Percentiles rank a stretch among this genome's conserved stretches.
Conservation (phyloP, 345 rosid genomes). For the Eucalyptus cloeziana region DNA sequence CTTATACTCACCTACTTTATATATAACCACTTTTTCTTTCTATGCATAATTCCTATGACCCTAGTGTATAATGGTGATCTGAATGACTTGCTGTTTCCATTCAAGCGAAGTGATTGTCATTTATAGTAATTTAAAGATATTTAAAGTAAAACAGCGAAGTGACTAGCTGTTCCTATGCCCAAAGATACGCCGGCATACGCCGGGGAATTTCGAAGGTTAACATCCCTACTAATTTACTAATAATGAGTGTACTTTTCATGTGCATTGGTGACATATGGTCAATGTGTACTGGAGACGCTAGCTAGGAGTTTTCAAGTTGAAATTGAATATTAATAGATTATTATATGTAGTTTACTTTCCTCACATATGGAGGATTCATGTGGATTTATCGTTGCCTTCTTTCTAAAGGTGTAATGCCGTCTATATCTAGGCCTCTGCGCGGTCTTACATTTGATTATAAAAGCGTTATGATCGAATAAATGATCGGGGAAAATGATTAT, state of each 20-base stretch:
- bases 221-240: conserved; percentile 4
- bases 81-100: background rate
- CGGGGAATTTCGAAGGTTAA: conserved; percentile 32
- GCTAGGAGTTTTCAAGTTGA: background rate
- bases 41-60: background rate
- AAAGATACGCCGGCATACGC: conserved; percentile 20
- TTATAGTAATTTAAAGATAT: background rate
- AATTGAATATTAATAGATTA: background rate
- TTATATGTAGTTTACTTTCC: background rate
- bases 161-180: conserved; percentile 19
- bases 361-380: background rate
- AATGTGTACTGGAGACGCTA: background rate
- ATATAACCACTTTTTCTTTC: background rate
- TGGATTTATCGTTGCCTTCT: background rate
- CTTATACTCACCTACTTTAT: background rate
- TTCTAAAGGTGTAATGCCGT: background rate
- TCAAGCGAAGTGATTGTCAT: background rate
- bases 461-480: background rate
- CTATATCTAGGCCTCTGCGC: background rate
- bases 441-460: background rate
- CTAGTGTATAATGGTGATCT: background rate
- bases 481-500: too few species aligned
- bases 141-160: too few species aligned
- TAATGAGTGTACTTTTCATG: background rate
- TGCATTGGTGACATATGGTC: background rate